Evolutionary conservation across 2,329 filamentous ascomycete species (phyloP).

Genomic region (Parafenestella ontariensis): DNA sequence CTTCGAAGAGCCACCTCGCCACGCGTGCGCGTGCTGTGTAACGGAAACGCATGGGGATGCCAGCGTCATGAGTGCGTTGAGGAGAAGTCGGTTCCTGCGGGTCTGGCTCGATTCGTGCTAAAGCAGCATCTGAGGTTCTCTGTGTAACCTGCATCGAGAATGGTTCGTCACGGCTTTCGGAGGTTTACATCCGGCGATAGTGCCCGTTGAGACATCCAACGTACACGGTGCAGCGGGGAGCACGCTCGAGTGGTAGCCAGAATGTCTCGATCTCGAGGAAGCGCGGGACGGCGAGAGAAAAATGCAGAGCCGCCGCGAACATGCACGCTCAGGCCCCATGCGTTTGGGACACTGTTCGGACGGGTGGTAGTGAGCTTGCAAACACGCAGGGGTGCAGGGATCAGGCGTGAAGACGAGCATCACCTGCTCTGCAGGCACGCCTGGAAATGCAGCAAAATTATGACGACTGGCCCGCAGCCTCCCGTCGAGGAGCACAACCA

Average conservation of each 20-base stretch:
- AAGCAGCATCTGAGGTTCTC: constrained; percentile 25
- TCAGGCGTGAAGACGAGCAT: neutral
- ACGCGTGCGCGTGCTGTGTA: constrained; percentile 34
- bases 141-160: constrained; percentile 35
- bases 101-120: constrained; percentile 38
- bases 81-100: constrained; percentile 37
- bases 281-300: constrained; percentile 9
- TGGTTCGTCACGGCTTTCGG: constrained; percentile 32
- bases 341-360: constrained; percentile 2
- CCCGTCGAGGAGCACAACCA: no score
- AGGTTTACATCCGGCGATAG: constrained; percentile 6
- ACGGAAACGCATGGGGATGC: constrained; percentile 18
- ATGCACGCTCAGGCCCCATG: constrained; percentile 12
- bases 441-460: neutral
- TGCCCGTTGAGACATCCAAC: constrained; percentile 10
- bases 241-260: neutral
- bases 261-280: constrained; percentile 4
- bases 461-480: neutral
- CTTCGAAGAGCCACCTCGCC: constrained; percentile 5
- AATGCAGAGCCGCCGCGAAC: constrained; percentile 14
- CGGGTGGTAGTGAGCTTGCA: neutral
- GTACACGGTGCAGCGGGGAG: constrained; percentile 15
- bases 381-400: neutral
- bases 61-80: constrained; percentile 27
- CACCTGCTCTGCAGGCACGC: neutral